phyloP scores from a whole-genome alignment of 169 alveolate genomes.

The Plasmodium gonderi region DNA sequence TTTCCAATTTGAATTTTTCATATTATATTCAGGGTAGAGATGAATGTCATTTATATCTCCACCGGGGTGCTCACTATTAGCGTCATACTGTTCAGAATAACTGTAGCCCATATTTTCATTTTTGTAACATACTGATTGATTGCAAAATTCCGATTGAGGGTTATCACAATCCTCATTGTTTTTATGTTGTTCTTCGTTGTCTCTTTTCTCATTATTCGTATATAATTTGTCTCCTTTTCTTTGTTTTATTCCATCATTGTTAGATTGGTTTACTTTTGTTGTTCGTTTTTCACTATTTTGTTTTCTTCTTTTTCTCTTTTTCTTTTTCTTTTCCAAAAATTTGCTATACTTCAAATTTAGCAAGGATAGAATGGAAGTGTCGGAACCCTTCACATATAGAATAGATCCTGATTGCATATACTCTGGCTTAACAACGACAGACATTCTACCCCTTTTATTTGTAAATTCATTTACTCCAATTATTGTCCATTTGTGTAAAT shows the following conservation, averaged over 20 bases:
- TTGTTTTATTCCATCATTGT: not conserved
- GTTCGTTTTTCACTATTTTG: not conserved
- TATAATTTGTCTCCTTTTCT: not conserved
- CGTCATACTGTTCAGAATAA: not conserved
- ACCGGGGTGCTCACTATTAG: constrained; percentile 25
- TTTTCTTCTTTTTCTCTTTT: constrained; percentile 11
- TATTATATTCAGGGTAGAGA: constrained; percentile 27
- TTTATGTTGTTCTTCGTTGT: no score
- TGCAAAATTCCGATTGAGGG: no score
- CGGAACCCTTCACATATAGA: constrained; percentile 73
- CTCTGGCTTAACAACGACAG: constrained; percentile 73
- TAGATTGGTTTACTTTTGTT: not conserved
- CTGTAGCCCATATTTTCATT: not conserved
- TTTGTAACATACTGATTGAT: no score
- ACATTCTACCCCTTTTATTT: constrained; percentile 72
- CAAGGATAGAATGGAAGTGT: constrained; percentile 57
- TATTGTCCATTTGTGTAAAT: constrained; percentile 61
- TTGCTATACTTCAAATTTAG: constrained; percentile 57
- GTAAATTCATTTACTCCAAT: constrained; percentile 74
- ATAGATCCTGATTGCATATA: constrained; percentile 52
- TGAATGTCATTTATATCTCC: constrained; percentile 24
- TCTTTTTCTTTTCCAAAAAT: constrained; percentile 34
- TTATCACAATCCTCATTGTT: no score
- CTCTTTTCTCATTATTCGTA: not conserved
- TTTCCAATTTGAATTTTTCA: constrained; percentile 5